Percentiles rank a stretch among this genome's conserved stretches.
phyloP scores from a whole-genome alignment of 2,329 filamentous ascomycete species.

The Erysiphe pisi region DNA sequence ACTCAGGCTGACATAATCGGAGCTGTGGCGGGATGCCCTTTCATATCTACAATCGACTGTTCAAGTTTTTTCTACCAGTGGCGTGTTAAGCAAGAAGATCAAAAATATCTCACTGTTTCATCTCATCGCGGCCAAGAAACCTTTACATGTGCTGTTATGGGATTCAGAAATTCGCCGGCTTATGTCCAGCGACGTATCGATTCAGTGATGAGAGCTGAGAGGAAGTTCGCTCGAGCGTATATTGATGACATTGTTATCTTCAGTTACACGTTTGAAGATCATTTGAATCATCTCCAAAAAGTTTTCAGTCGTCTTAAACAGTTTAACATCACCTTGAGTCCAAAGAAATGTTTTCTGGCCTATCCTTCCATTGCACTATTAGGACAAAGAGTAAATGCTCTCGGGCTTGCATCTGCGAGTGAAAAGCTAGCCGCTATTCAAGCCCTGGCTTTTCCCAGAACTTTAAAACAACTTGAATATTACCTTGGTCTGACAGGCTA shows the following conservation, averaged over 20 bases:
- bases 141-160: background rate
- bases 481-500: background rate
- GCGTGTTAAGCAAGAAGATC: background rate
- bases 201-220: background rate
- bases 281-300: background rate
- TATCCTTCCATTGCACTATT: background rate
- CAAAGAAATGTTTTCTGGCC: background rate
- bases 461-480: conserved; percentile 12
- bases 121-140: conserved; percentile 13
- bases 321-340: background rate
- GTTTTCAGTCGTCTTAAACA: background rate
- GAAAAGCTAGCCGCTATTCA: background rate
- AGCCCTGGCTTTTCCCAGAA: background rate
- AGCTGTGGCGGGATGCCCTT: no score
- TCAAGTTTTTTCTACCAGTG: background rate
- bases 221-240: background rate
- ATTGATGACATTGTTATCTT: conserved; percentile 5
- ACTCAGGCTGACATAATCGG: no score
- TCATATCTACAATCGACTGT: no score
- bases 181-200: background rate
- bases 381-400: background rate
- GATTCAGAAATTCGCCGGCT: background rate
- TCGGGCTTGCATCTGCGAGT: background rate
- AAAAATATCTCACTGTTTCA: background rate
- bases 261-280: background rate